A percentile compares a stretch with the other conserved stretches of the same genome.
Conservation (phyloP, 2,329 filamentous ascomycete genomes). For the Hymenotorrendiella dingleyae region DNA sequence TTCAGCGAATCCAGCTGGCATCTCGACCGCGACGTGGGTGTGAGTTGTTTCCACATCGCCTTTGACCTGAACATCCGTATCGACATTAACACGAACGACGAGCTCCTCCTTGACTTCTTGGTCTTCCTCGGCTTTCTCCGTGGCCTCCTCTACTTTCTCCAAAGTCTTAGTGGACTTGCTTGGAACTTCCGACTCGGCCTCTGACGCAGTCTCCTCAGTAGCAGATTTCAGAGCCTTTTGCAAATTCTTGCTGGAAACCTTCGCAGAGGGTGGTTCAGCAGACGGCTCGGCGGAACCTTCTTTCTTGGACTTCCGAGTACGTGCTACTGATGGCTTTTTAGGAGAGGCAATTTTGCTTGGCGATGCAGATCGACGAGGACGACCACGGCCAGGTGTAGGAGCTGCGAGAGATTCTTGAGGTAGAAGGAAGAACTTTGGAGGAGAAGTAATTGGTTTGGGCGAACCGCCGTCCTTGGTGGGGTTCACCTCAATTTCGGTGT, state of each 20-base stretch:
- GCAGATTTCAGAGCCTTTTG: constrained; percentile 42
- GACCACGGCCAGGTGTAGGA: constrained; percentile 32
- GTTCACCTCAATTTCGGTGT: constrained; percentile 62
- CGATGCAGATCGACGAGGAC: constrained; percentile 54
- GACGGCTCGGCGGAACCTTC: constrained; percentile 38
- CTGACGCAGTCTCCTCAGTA: constrained; percentile 30
- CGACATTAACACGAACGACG: constrained; percentile 64
- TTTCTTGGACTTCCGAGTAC: constrained; percentile 41
- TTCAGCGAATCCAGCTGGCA: constrained; percentile 61
- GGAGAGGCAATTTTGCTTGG: constrained; percentile 47
- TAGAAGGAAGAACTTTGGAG: constrained; percentile 65
- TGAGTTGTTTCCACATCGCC: constrained; percentile 61
- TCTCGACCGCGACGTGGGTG: constrained; percentile 69
- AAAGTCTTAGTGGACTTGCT: background rate
- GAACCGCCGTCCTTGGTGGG: constrained; percentile 36
- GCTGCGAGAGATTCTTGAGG: constrained; percentile 34
- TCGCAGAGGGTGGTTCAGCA: no score
- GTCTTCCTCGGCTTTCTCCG: constrained; percentile 16
- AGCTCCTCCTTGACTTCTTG: constrained; percentile 40
- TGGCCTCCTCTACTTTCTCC: constrained; percentile 13
- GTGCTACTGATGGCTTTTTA: constrained; percentile 24
- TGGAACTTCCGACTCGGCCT: no score
- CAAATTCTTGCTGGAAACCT: constrained; percentile 40
- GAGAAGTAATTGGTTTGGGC: constrained; percentile 70
- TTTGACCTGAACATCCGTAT: constrained; percentile 52